These are phyloP conservation scores for Hyaloscypha hepaticicola DNA, from an alignment of 495 filamentous ascomycete species.

Conservation along the genomic window DNA sequence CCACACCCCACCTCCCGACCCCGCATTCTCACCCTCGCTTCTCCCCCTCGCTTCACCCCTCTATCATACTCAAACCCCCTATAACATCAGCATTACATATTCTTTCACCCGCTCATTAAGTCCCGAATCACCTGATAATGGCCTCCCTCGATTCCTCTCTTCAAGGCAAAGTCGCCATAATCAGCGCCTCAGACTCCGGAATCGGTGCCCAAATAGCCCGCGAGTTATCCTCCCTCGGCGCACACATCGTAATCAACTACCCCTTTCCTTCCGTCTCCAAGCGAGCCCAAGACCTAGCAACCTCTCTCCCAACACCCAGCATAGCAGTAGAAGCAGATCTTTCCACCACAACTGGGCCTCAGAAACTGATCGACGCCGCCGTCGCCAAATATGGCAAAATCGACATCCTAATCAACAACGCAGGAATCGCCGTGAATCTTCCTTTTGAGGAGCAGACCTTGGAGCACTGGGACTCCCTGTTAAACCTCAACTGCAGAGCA, in stretches of 20 bases:
- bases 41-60: no score
- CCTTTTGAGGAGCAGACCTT: conserved; percentile 41
- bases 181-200: conserved; percentile 22
- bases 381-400: conserved; percentile 32
- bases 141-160: not conserved
- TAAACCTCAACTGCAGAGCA: conserved; percentile 42
- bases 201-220: conserved; percentile 25
- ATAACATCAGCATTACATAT: not conserved
- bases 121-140: not conserved
- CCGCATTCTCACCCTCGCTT: not conserved
- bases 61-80: not conserved
- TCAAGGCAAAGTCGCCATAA: conserved; percentile 18
- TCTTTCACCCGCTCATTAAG: not conserved
- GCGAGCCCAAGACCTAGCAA: conserved; percentile 15
- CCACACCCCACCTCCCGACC: not conserved
- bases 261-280: conserved; percentile 32
- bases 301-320: conserved; percentile 7
- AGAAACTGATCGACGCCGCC: conserved; percentile 34
- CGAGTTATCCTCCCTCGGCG: conserved; percentile 18
- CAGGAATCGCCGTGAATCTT: conserved; percentile 39
- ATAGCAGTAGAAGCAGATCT: conserved; percentile 44
- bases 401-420: conserved; percentile 42
- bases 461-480: conserved; percentile 38
- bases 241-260: conserved; percentile 24
- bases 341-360: conserved; percentile 39